phyloP scores from a whole-genome alignment of 2,329 filamentous ascomycete species.

The Paecilomyces niveus region DNA sequence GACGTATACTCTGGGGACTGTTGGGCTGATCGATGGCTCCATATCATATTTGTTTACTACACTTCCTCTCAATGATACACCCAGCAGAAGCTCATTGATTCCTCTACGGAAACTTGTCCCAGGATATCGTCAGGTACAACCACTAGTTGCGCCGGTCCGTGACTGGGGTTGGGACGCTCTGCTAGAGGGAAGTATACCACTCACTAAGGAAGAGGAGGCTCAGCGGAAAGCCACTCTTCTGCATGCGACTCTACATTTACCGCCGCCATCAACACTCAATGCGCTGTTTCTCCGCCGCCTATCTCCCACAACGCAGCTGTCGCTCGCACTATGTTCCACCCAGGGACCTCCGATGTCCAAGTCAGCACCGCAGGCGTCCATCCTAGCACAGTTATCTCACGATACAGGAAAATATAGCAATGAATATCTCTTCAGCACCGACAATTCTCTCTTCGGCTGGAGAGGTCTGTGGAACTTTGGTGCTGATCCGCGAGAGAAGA shows the following conservation, averaged over 20 bases:
- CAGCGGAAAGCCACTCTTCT: conserved; percentile 35
- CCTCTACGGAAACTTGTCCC: conserved; percentile 70
- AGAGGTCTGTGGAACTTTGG: conserved; percentile 94
- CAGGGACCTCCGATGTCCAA: conserved; percentile 34
- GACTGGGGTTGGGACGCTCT: conserved; percentile 26
- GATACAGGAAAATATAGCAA: conserved; percentile 81
- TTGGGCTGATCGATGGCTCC: conserved; percentile 92
- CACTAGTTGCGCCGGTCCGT: conserved; percentile 27
- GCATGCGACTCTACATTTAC: conserved; percentile 40
- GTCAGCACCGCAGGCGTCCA: conserved; percentile 37
- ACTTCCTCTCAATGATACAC: conserved; percentile 59
- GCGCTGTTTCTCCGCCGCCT: conserved; percentile 75
- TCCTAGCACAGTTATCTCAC: conserved; percentile 49
- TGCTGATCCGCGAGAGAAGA: conserved; percentile 35
- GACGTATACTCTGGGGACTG: conserved; percentile 81
- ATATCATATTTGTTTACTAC: conserved; percentile 95
- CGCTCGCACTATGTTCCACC: conserved; percentile 53
- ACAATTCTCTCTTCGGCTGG: conserved; percentile 80
- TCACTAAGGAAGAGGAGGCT: conserved; percentile 53
- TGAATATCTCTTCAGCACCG: conserved; percentile 86
- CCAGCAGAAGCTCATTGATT: conserved; percentile 65
- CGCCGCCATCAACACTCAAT: conserved; percentile 75
- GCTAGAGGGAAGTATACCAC: conserved; percentile 14
- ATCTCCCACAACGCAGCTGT: conserved; percentile 69
- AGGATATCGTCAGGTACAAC: conserved; percentile 70